Conservation (phyloP, 2,329 filamentous ascomycete genomes). For the Fusarium anguioides region DNA sequence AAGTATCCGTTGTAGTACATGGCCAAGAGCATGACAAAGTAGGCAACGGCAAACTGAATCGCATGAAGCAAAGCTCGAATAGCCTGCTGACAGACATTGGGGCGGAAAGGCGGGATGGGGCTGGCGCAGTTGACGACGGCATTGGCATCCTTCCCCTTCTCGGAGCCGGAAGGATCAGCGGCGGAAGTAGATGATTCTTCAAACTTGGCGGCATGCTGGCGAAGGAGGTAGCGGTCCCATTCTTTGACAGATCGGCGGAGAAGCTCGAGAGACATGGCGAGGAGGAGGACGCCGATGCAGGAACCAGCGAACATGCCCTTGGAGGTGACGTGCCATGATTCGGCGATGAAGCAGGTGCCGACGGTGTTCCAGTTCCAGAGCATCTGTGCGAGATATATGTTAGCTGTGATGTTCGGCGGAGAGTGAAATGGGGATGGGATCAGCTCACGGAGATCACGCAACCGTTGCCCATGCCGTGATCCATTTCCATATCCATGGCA, state of each 20-base stretch:
- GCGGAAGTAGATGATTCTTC: constrained; percentile 21
- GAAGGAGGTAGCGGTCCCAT: constrained; percentile 75
- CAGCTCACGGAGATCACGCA: constrained; percentile 56
- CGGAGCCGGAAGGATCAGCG: constrained; percentile 18
- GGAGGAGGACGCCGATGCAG: constrained; percentile 81
- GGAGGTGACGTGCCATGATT: constrained; percentile 76
- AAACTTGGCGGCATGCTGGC: constrained; percentile 58
- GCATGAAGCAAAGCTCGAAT: constrained; percentile 75
- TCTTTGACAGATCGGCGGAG: constrained; percentile 77
- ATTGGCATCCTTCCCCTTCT: constrained; percentile 40
- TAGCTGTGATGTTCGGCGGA: neutral
- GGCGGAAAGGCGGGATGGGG: constrained; percentile 58
- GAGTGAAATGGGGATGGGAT: neutral
- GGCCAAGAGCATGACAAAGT: constrained; percentile 77
- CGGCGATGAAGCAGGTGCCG: constrained; percentile 76
- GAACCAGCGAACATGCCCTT: constrained; percentile 80
- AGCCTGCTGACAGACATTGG: constrained; percentile 72
- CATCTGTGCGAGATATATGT: constrained; percentile 65
- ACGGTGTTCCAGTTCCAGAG: constrained; percentile 83
- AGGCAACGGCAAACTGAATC: constrained; percentile 78
- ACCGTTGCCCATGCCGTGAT: constrained; percentile 5
- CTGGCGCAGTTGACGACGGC: constrained; percentile 14
- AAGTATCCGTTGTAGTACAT: constrained; percentile 76
- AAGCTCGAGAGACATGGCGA: constrained; percentile 78
- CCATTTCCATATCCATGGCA: constrained; percentile 34